These are phyloP conservation scores for Auricularia sp. DNA, from an alignment of 768 basidiomycete genomes.

Conservation along the genomic window DNA sequence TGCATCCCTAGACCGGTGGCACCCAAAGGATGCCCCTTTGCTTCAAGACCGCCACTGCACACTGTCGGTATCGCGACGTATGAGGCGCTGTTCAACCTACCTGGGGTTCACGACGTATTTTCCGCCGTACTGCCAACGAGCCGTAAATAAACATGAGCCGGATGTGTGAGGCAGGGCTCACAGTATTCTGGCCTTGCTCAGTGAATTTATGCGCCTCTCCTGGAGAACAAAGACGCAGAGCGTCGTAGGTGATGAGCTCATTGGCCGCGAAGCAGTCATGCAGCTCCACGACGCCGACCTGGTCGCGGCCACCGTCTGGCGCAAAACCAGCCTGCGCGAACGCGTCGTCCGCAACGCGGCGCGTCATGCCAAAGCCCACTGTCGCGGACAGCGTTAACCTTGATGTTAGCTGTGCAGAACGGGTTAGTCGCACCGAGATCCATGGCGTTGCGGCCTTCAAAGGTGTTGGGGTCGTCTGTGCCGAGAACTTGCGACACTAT, in stretches of 20 bases:
- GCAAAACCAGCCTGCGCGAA: conserved; percentile 63
- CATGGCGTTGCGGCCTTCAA: conserved; percentile 62
- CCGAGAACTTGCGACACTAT: conserved; percentile 51
- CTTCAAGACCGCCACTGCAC: conserved; percentile 62
- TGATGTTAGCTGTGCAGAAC: background rate
- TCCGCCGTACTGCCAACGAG: conserved; percentile 53
- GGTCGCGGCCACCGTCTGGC: conserved; percentile 50
- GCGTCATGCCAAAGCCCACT: conserved; percentile 62
- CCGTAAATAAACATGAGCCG: background rate
- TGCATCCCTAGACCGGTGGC: conserved; percentile 82
- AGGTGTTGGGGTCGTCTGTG: conserved; percentile 57
- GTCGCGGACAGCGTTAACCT: background rate
- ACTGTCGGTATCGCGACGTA: background rate
- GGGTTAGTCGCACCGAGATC: conserved; percentile 41
- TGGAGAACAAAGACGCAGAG: conserved; percentile 56
- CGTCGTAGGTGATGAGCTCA: conserved; percentile 78
- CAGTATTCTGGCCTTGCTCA: conserved; percentile 70
- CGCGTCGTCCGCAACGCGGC: conserved; percentile 53
- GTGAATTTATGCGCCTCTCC: conserved; percentile 68
- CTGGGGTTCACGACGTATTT: conserved; percentile 76
- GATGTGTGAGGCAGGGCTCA: conserved; percentile 22
- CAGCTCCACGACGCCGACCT: conserved; percentile 76
- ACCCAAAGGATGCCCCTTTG: conserved; percentile 81
- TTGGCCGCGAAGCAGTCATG: conserved; percentile 83
- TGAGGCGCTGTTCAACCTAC: background rate